Evolutionary conservation across 202 grass and related monocot species (phyloP), one percentile per base, ranked within the genome.

Genomic region (Elaeis oleifera): DNA sequence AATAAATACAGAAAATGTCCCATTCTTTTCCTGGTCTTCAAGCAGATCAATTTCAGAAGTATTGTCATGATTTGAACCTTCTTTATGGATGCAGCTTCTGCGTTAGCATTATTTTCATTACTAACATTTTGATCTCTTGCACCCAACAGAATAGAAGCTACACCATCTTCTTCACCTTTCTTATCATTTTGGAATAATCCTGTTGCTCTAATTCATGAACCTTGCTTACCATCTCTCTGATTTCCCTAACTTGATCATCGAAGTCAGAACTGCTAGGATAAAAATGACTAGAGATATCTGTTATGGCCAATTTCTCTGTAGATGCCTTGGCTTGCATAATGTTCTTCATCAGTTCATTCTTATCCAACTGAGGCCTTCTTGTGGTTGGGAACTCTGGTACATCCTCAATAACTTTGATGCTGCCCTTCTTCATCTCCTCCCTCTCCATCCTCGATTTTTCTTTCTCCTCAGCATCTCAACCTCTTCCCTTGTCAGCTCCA

Each of bases 391-490:
- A 44, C 18, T 73, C 70, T 23, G 49, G 58, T 63, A 6, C 19
- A 63, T 23, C 50, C 14, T 48, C 28, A 48, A 73, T 27, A 52
- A 59, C 74, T 61, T 76, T 44, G 51, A 76, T 50, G 16, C 18
- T 69, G 15, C 74, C 64, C 64, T 68, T 68, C 74, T 60, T 64
- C 26, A 69, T 26, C 26, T 69, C 55, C 29, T 61, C 56, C 56
- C 56, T 62, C 65, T 76, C 65, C 56, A 60, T 62, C 28, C 61
- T 59, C 3, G 27, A 27, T 50, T 53, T 61, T 68, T 61, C 74
- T 76, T 76, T 61, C 74, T 76, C 56, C 51, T 76, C 53, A 76
- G 64, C 74, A 76, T 76, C 49, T 76, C 64, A 26, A 65, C 63
- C 58, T 76, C 74, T 76, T 76, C 49, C 25, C 55, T 54, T 17